Base-by-base conservation (phyloP, 2,329 filamentous ascomycete genomes). In the Exophiala spinifera region DNA sequence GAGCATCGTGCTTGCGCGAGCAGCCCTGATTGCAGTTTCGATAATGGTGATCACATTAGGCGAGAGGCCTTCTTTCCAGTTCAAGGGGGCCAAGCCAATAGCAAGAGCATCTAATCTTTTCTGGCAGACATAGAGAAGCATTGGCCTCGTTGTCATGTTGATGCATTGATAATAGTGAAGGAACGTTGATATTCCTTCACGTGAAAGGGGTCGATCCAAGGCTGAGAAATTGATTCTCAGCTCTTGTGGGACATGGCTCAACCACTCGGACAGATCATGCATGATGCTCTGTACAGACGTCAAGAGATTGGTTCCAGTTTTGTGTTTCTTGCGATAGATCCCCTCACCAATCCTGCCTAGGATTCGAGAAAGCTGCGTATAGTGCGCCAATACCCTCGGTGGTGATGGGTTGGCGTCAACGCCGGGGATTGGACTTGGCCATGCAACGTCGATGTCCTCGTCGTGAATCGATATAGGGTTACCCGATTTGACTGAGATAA, bases 131-230 rank as follows among this genome's bases (percentile, higher is more conserved):
- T 80, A 74, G 55, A 81, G 80, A 0, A 82, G 69, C 20, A 82
- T 66, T 1, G 79, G 79, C 3, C 79, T 69, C 0, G 74, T 76
- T 0, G 79, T 79, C 78, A 82, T 81, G 60, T 81, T 80, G 61
- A 82, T 75, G 62, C 79, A 82, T 40, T 80, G 79, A 56, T 80
- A 80, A 59, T 81, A 81, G 59, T 82, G 79, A 19, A 80, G 65
- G 49, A 79, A 75, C 3, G 76, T 77, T 1, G 77, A 79, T 3
- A 81, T 75, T 8, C 72, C 74, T 64, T 80, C 78, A 11, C 78
- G 75, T 37, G 72, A 74, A 42, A 76, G 72, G 31, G 66, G 65
- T 4, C 61, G 59, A 51, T 72, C 71, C 5, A 78, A 70, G 2
- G 67, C 70, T 1, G 67, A 69, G 14, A 78, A 77, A 58, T 80